A percentile compares a stretch with the other conserved stretches of the same genome.
phyloP scores from a whole-genome alignment of 805 yeast genomes.

The Starmerella apicola region DNA sequence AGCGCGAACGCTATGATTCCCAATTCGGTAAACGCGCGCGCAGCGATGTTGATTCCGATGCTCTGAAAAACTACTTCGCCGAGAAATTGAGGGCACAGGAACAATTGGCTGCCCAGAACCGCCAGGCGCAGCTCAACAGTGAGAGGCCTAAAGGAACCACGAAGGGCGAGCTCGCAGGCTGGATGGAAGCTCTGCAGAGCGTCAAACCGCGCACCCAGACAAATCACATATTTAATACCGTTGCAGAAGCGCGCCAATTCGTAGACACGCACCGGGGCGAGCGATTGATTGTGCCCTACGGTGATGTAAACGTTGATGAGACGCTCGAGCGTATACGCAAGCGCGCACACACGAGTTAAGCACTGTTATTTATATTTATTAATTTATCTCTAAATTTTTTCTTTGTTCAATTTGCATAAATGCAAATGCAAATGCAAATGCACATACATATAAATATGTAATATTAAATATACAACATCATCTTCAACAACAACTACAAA shows the following conservation, averaged over 20 bases:
- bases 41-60: neutral
- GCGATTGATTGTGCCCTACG: constrained; percentile 1
- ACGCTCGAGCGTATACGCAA: too few species aligned
- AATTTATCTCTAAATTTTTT: too few species aligned
- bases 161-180: neutral
- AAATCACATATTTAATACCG: constrained; percentile 6
- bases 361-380: too few species aligned
- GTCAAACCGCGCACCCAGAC: neutral
- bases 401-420: too few species aligned
- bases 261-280: constrained; percentile 9
- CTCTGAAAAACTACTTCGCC: neutral
- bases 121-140: neutral
- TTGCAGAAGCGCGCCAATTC: constrained; percentile 12
- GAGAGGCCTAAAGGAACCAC: neutral
- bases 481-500: neutral
- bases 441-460: too few species aligned
- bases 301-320: too few species aligned
- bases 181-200: neutral
- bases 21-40: neutral
- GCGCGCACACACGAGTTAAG: too few species aligned
- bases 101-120: neutral
- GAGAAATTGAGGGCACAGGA: neutral
- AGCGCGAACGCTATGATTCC: constrained; percentile 20
- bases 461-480: neutral
- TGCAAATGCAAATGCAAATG: too few species aligned